A percentile compares a stretch with the other conserved stretches of the same genome.
Evolutionary conservation across 257 asterid species (phyloP).

Genomic region (Solanum raphanifolium): DNA sequence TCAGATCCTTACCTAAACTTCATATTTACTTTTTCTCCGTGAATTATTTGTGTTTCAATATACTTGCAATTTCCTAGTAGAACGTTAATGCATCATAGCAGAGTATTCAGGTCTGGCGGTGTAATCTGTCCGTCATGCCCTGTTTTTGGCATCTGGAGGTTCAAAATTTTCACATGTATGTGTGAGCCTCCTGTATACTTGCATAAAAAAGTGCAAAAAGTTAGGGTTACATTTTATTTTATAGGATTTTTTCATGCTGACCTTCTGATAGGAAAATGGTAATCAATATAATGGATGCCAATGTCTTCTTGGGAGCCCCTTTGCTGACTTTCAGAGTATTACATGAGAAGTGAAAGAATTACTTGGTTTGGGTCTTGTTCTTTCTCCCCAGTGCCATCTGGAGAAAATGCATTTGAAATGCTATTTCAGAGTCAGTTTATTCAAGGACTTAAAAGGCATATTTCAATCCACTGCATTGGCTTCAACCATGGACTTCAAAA

Average conservation of each 20-base stretch:
- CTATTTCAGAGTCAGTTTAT: not conserved
- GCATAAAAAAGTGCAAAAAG: not conserved
- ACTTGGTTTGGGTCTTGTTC: not conserved
- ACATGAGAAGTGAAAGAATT: not conserved
- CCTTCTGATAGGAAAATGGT: not conserved
- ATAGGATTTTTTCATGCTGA: not conserved
- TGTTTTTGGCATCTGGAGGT: not conserved
- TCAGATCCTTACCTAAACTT: not conserved
- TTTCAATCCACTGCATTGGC: not conserved
- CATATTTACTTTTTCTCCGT: not conserved
- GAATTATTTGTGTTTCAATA: not conserved
- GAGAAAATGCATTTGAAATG: not conserved
- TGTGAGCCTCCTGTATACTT: not conserved
- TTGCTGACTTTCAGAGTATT: not conserved
- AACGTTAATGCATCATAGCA: not conserved
- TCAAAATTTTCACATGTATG: not conserved
- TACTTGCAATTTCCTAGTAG: not conserved
- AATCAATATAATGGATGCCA: not conserved
- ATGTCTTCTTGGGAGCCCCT: not conserved
- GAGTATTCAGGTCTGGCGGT: not conserved
- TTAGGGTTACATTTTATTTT: not conserved
- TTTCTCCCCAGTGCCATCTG: not conserved
- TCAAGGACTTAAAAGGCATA: not conserved
- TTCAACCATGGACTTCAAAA: not conserved
- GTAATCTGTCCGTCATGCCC: not conserved